A percentile compares a stretch with the other conserved stretches of the same genome.
These are phyloP conservation scores for Clathrus columnatus DNA, from an alignment of 768 basidiomycete genomes.

Conservation along the genomic window DNA sequence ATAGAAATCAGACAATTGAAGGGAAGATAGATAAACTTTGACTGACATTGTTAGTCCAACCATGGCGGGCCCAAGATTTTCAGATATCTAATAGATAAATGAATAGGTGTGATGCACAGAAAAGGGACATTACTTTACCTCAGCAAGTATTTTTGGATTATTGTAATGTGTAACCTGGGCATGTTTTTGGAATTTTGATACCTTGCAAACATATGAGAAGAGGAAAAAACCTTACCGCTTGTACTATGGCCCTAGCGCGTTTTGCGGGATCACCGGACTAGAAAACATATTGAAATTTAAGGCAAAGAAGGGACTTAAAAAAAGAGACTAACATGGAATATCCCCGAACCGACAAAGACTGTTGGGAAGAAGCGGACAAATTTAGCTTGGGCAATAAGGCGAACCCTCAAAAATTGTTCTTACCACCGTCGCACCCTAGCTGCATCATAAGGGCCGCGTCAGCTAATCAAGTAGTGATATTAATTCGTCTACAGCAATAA, in stretches of 20 bases:
- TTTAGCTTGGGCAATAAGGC: not conserved
- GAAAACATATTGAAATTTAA: constrained; percentile 7
- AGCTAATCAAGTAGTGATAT: constrained; percentile 33
- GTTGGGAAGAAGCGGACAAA: not conserved
- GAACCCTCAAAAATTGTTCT: constrained; percentile 18
- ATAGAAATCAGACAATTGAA: not conserved
- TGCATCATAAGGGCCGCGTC: constrained; percentile 99
- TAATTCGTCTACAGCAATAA: not conserved
- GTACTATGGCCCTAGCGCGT: constrained; percentile 90
- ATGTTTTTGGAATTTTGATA: constrained; percentile 8
- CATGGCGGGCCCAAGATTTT: constrained; percentile 86
- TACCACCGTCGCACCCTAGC: constrained; percentile 92
- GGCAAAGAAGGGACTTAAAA: constrained; percentile 2
- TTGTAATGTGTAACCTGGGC: constrained; percentile 84
- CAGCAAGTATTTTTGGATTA: constrained; percentile 85
- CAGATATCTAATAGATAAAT: constrained; percentile 46
- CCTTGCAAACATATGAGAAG: not conserved
- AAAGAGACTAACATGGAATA: constrained; percentile 69
- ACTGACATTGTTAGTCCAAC: constrained; percentile 83
- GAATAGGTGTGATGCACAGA: constrained; percentile 6
- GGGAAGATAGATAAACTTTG: not conserved
- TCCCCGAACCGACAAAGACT: constrained; percentile 98
- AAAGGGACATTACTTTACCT: constrained; percentile 36
- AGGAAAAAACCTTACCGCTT: constrained; percentile 52
- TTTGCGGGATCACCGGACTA: constrained; percentile 91